phyloP scores from a whole-genome alignment of 371 early-diverging fungal genomes.

The Capniomyces stellatus region DNA sequence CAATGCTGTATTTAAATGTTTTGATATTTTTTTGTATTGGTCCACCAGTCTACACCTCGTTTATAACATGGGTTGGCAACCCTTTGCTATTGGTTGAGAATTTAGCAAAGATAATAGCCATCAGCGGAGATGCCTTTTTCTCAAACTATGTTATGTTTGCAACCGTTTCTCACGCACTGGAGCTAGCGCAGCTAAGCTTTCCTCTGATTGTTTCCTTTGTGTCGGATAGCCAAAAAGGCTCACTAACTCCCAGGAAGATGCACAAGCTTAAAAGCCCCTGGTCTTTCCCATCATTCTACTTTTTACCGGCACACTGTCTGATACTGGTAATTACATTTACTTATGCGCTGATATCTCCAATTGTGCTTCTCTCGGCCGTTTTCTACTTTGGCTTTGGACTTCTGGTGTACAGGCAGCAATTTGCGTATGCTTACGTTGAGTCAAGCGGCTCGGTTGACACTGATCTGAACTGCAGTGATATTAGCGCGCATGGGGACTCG shows the following conservation, averaged over 20 bases:
- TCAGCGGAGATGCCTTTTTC: slow-evolving; percentile 42
- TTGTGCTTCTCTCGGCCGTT: slow-evolving; percentile 51
- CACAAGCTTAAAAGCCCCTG: slow-evolving; percentile 27
- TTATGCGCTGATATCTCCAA: slow-evolving; percentile 58
- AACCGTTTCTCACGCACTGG: slow-evolving; percentile 34
- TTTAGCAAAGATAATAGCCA: slow-evolving; percentile 25
- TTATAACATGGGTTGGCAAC: slow-evolving; percentile 37
- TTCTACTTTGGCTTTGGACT: slow-evolving; percentile 47
- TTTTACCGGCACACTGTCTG: slow-evolving; percentile 40
- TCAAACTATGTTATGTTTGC: slow-evolving; percentile 45
- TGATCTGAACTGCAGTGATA: background rate
- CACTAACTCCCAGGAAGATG: slow-evolving; percentile 39
- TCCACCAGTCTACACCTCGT: slow-evolving; percentile 38
- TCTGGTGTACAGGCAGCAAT: slow-evolving; percentile 48
- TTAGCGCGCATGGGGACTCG: background rate
- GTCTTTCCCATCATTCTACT: slow-evolving; percentile 33
- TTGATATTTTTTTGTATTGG: slow-evolving; percentile 56
- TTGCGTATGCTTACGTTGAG: slow-evolving; percentile 55
- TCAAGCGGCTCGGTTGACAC: slow-evolving; percentile 31
- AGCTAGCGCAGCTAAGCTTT: slow-evolving; percentile 32
- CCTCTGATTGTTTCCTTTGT: slow-evolving; percentile 19
- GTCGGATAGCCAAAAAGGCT: slow-evolving; percentile 21
- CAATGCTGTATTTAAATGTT: slow-evolving; percentile 62
- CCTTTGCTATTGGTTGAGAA: slow-evolving; percentile 38
- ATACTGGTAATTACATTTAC: slow-evolving; percentile 56